Base-by-base conservation (phyloP, 2,329 filamentous ascomycete species). In the Trichoderma sp. region DNA sequence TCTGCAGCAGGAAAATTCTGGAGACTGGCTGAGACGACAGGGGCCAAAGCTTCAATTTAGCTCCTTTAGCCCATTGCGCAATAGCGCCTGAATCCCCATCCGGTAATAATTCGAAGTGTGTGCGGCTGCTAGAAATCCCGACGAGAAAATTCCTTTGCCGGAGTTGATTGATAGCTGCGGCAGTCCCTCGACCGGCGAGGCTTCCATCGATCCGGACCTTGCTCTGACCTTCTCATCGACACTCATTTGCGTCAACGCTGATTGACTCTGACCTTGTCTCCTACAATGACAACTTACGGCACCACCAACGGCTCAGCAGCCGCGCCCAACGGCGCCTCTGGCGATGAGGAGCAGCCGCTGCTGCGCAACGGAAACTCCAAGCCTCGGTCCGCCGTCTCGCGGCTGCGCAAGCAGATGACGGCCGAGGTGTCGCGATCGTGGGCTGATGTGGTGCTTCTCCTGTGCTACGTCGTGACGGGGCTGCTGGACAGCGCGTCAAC, bases 391-490 rank as follows among this genome's bases (percentile, higher is more conserved):
- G 45, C 73, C 17, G 34, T 72, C 17, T 63, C 70, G 32, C 71
- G 73, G 59, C 76, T 78, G 71, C 78, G 77, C 25, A 75, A 72
- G 67, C 75, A 73, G 19, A 73, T 84, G 73, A 76, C 66, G 19
- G 73, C 72, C 12, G 82, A 90, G 66, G 81, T 92, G 65, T 83
- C 81, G 68, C 86, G 88, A 32, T 82, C 85, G 53, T 85, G 88
- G 83, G 87, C 88, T 15, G 91, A 94, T 74, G 70, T 91, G 1
- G 80, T 92, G 22, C 82, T 94, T 45, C 80, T 94, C 4, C 80
- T 87, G 32, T 92, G 90, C 78, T 94, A 93, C 76, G 80, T 92
- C 70, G 90, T 93, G 75, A 94, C 92, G 0, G 92, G 92, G 4
- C 81, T 94, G 12, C 84, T 93, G 8, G 92, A 94, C 78, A 92